Percentiles rank a stretch among this genome's conserved stretches.
Conservation (phyloP, 148 eudicot genomes). For the Agrostemma githago region DNA sequence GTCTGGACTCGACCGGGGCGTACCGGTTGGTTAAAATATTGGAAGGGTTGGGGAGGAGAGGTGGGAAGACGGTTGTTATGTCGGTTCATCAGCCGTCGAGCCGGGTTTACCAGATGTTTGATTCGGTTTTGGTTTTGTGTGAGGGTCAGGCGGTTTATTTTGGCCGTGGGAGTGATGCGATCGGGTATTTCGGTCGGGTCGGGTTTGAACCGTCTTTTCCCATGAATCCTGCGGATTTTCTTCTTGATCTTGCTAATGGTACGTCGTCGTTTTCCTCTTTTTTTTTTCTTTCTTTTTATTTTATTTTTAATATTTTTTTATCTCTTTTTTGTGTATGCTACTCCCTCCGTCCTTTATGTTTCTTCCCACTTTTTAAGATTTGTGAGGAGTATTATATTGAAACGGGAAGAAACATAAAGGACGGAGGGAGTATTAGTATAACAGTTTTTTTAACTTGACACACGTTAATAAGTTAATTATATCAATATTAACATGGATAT, state of each 20-base stretch:
- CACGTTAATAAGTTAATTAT: too few relatives aligned
- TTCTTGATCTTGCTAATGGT: conserved; percentile 99
- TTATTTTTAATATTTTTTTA: background rate
- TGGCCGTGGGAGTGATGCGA: conserved; percentile 61
- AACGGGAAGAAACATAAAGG: too few relatives aligned
- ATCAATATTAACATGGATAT: too few relatives aligned
- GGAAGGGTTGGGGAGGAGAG: conserved; percentile 41
- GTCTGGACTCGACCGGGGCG: conserved; percentile 82
- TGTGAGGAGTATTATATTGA: too few relatives aligned
- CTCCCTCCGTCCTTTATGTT: too few relatives aligned
- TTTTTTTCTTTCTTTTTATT: background rate
- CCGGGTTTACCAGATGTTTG: conserved; percentile 58
- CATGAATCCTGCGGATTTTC: conserved; percentile 93
- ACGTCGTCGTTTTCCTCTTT: conserved; percentile 26
- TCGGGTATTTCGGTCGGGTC: conserved; percentile 56
- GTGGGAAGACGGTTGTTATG: conserved; percentile 59
- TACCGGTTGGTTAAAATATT: conserved; percentile 44
- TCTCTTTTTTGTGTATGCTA: too few relatives aligned
- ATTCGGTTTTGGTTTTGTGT: conserved; percentile 60
- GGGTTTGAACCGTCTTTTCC: conserved; percentile 75
- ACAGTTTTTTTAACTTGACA: too few relatives aligned
- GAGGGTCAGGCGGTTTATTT: conserved; percentile 70
- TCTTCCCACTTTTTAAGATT: too few relatives aligned
- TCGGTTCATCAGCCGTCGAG: conserved; percentile 93
- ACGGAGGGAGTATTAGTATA: too few relatives aligned